A percentile compares a stretch with the other conserved stretches of the same genome.
Evolutionary conservation across 2,329 filamentous ascomycete species (phyloP).

Genomic region (Acephala macrosclerotiorum): DNA sequence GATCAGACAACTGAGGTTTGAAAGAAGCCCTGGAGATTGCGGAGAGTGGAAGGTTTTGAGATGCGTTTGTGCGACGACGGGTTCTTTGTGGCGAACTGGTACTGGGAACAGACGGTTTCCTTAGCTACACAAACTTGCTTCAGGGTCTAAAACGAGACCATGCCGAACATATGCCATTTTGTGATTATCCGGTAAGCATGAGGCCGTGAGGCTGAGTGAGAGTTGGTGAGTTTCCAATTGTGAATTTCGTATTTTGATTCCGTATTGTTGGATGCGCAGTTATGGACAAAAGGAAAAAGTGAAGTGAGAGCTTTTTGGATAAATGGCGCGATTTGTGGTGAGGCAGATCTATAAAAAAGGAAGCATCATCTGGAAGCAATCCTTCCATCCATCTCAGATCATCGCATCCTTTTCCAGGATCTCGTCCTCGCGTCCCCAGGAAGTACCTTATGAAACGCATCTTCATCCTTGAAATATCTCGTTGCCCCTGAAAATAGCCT

Average conservation of each 20-base stretch:
- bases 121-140: not conserved
- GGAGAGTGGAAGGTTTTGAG: not conserved
- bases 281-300: not conserved
- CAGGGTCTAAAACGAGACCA: slow-evolving; percentile 1
- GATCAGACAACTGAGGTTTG: slow-evolving; percentile 17
- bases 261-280: not conserved
- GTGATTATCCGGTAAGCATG: slow-evolving; percentile 1
- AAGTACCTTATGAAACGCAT: not conserved
- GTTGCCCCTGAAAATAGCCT: slow-evolving; percentile 16
- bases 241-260: too few relatives aligned
- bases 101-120: slow-evolving; percentile 3
- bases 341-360: slow-evolving; percentile 5
- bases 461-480: not conserved
- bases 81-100: not conserved
- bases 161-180: not conserved
- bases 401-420: not conserved
- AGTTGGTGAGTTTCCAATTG: not conserved
- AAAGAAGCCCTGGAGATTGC: not conserved
- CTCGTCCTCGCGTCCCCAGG: not conserved
- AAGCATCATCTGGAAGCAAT: slow-evolving; percentile 4
- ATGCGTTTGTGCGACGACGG: not conserved
- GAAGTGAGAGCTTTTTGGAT: not conserved
- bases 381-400: not conserved
- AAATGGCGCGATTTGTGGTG: not conserved
- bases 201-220: slow-evolving; percentile 3